These are phyloP conservation scores for Citrus cavaleriei DNA, from an alignment of 345 rosid genomes.

Conservation along the genomic window DNA sequence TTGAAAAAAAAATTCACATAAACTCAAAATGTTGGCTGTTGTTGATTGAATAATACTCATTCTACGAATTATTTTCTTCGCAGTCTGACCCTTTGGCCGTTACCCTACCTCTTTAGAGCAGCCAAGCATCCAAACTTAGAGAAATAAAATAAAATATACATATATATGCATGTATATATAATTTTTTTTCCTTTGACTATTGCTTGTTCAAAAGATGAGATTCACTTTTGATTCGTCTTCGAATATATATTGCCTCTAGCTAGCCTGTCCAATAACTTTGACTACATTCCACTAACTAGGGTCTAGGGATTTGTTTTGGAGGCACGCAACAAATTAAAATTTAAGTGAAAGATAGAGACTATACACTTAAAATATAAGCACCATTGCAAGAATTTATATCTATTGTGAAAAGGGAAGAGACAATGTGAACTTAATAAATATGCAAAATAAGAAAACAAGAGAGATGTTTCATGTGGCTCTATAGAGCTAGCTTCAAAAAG, in stretches of 20 bases:
- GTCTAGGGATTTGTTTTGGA: conserved; percentile 6
- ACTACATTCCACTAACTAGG: background rate
- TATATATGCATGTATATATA: background rate
- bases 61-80: background rate
- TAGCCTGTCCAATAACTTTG: background rate
- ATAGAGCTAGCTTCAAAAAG: background rate
- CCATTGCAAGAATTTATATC: background rate
- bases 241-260: background rate
- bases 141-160: background rate
- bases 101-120: conserved; percentile 16
- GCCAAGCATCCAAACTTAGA: conserved; percentile 17
- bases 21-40: background rate
- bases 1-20: background rate
- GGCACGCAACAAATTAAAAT: background rate
- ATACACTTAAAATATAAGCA: background rate
- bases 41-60: background rate
- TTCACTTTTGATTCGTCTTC: conserved; percentile 11
- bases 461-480: conserved; percentile 10
- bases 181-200: background rate
- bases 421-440: background rate
- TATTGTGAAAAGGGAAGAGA: conserved; percentile 14
- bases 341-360: background rate
- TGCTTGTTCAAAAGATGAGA: conserved; percentile 11
- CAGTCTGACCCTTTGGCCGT: background rate
- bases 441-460: background rate